Evolutionary conservation across 257 asterid genomes (phyloP).

Genomic region (Solanum stenotomum): DNA sequence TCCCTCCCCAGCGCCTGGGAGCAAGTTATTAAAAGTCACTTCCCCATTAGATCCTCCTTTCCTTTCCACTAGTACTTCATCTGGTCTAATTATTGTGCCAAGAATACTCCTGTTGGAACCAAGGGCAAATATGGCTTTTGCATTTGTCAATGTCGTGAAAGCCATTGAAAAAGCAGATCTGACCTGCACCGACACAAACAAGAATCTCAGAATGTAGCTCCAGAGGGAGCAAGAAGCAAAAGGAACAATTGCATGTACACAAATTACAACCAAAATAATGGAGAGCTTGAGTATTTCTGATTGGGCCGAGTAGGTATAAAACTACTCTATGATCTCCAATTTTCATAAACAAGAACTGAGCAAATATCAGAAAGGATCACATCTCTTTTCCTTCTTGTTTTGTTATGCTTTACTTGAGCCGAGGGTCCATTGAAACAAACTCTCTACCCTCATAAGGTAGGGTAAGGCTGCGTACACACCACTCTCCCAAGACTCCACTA

Average conservation of each 20-base stretch:
- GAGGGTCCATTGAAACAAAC: background rate
- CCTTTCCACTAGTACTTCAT: slow-evolving; percentile 64
- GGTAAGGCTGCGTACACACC: background rate
- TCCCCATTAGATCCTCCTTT: slow-evolving; percentile 70
- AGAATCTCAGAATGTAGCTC: background rate
- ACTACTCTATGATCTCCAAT: background rate
- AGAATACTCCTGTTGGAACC: slow-evolving; percentile 74
- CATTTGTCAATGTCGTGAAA: slow-evolving; percentile 50
- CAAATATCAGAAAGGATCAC: background rate
- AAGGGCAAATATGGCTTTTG: slow-evolving; percentile 43
- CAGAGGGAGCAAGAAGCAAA: background rate
- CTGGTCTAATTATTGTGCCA: slow-evolving; percentile 79
- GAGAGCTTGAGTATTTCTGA: background rate
- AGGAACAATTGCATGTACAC: background rate
- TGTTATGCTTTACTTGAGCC: background rate
- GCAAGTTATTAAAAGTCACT: slow-evolving; percentile 31
- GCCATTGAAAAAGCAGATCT: slow-evolving; percentile 93
- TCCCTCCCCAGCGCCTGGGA: slow-evolving; percentile 52
- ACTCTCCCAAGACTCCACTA: background rate
- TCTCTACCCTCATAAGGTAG: background rate
- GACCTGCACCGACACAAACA: slow-evolving; percentile 36
- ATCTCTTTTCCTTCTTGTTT: background rate
- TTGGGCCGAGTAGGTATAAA: background rate
- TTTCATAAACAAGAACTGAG: background rate
- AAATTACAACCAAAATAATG: background rate